Evolutionary conservation across 306 rosid species (phyloP).

Genomic region (Rubus idaeus): DNA sequence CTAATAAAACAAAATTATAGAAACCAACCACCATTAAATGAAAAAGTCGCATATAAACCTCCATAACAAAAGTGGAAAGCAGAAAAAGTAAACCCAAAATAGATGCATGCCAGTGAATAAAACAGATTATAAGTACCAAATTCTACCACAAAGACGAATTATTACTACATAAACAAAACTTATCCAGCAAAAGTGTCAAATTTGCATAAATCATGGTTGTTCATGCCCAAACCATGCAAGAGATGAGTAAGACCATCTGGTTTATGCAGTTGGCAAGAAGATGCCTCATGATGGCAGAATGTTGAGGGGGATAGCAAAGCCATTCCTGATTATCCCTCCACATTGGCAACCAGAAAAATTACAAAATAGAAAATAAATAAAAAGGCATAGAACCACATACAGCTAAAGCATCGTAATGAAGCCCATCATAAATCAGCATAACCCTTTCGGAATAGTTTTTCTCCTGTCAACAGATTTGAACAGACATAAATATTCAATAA

Average conservation of each 20-base stretch:
- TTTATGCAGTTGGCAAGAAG: conserved; percentile 3
- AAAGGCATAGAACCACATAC: conserved; percentile 45
- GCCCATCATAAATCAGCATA: conserved; percentile 89
- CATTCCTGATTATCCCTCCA: neutral
- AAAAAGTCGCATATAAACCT: conserved; percentile 8
- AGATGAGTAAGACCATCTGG: conserved; percentile 1
- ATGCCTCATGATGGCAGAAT: neutral
- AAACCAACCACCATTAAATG: conserved; percentile 18
- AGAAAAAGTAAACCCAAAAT: neutral
- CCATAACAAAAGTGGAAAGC: neutral
- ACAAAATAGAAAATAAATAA: neutral
- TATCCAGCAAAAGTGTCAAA: neutral
- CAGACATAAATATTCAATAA: conserved; percentile 22
- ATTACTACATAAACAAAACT: neutral
- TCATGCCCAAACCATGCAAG: conserved; percentile 2
- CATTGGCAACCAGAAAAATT: neutral
- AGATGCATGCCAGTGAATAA: conserved; percentile 7
- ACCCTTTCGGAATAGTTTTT: conserved; percentile 70
- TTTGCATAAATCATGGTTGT: neutral
- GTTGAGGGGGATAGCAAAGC: conserved; percentile 4
- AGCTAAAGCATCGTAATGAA: conserved; percentile 93
- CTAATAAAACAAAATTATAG: conserved; percentile 39
- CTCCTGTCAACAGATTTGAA: conserved; percentile 56
- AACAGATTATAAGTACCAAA: neutral
- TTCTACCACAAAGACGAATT: neutral